Conservation (phyloP, 2,329 filamentous ascomycete genomes). For the Pezizomycotina sp. region DNA sequence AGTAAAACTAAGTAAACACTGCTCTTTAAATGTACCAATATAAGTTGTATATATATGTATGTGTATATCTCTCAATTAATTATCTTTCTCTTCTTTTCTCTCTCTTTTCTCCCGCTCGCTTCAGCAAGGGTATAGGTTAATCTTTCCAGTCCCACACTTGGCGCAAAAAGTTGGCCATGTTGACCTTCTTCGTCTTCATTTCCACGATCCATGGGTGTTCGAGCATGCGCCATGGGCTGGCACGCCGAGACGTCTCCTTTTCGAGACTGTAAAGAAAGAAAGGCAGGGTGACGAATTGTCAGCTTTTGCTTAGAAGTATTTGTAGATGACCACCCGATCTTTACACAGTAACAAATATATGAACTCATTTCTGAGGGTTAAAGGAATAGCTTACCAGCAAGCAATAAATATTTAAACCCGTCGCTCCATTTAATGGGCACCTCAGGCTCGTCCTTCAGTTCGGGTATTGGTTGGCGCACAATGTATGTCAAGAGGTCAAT, state of each 20-base stretch:
- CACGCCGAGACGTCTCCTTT: conserved; percentile 72
- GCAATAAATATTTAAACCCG: conserved; percentile 99
- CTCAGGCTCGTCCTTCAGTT: conserved; percentile 83
- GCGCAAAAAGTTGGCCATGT: conserved; percentile 85
- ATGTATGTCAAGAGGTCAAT: conserved; percentile 97
- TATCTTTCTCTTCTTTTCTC: background rate
- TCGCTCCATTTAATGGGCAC: conserved; percentile 87
- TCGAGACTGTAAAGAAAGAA: conserved; percentile 49
- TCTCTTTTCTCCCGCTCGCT: background rate
- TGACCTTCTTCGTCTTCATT: conserved; percentile 89
- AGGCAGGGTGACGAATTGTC: too few relatives aligned
- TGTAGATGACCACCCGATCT: conserved; percentile 19
- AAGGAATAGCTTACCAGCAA: conserved; percentile 63
- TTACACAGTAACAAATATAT: background rate
- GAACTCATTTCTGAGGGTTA: background rate
- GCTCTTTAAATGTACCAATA: too few relatives aligned
- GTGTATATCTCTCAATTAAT: too few relatives aligned
- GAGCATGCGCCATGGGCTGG: conserved; percentile 95
- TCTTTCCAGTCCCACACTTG: conserved; percentile 97
- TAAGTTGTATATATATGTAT: too few relatives aligned
- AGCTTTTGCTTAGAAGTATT: background rate
- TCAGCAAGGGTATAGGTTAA: conserved; percentile 26
- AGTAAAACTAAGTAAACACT: too few relatives aligned
- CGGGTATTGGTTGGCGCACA: conserved; percentile 84
- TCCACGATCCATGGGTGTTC: conserved; percentile 98